Base-by-base conservation (phyloP, 164 flowering plant species). In the Vitis amurensis region DNA sequence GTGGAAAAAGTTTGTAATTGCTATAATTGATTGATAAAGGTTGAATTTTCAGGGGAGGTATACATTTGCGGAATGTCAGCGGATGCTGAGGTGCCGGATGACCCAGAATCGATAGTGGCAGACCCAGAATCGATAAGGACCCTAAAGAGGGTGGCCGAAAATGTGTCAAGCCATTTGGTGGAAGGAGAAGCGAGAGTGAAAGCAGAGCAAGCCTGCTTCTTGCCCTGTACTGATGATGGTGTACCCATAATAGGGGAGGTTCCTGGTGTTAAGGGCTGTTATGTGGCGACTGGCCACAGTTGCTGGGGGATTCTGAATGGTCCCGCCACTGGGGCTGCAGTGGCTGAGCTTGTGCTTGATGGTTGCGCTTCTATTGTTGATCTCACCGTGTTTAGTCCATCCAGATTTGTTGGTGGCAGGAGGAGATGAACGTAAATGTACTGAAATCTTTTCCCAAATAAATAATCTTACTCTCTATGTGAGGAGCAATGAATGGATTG, bases 291-390 rank as follows among this genome's bases (percentile, higher is more conserved):
- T 0, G 98, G 97, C n/a, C 99, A 95, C 63, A 90, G 84, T 68
- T 95, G 97, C 62, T 91, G 99, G 99, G 99, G 98, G 3, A 91
- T 95, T 60, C 74, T 95, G 50, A 92, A 91, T 76, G 98, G 97
- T 2, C 97, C 97, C 0, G 97, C 96, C 11, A 92, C 97, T 1
- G 98, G 98, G 1, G 93, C 90, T 57, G 98, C 97, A 11, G 15
- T 92, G 78, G 89, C 99, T 29, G 96, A 95, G 86, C 93, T 92
- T 64, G 81, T 95, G 61, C 23, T 95, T 62, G 92, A 92, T 74
- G 98, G 98, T 2, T 61, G 51, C n/a, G 74, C 96, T 29, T 79
- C 70, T 48, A 80, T 83, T 62, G 94, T 94, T 27, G 92, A 91
- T 88, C 88, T 92, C 30, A 55, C 71, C n/a, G 80, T 76, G 11